Percentiles rank a stretch among this genome's conserved stretches.
Evolutionary conservation across 1,139 yeast species (phyloP).

Genomic region (Taphrina communis): DNA sequence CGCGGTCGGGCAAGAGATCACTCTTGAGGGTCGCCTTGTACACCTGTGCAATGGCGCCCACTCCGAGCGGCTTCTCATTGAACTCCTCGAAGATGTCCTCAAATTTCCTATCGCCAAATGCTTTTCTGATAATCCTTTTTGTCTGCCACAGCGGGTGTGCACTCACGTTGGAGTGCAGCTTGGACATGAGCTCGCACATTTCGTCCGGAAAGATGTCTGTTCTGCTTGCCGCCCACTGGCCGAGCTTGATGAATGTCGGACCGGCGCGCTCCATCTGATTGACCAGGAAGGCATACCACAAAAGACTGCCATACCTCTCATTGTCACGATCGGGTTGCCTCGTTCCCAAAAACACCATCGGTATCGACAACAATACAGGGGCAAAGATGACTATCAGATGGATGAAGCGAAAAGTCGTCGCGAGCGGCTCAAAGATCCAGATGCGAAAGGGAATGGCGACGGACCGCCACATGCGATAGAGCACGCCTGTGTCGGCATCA

Average conservation of each 20-base stretch:
- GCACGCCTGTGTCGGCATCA: slow-evolving; percentile 8
- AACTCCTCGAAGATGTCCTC: slow-evolving; percentile 86
- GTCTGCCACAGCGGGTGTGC: slow-evolving; percentile 73
- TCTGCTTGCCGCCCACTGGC: slow-evolving; percentile 99
- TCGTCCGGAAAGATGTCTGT: slow-evolving; percentile 86
- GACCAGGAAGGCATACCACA: slow-evolving; percentile 75
- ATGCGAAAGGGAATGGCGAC: slow-evolving; percentile 32
- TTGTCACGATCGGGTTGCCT: slow-evolving; percentile 52
- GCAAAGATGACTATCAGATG: slow-evolving; percentile 70
- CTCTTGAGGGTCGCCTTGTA: slow-evolving; percentile 68
- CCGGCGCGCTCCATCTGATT: slow-evolving; percentile 83
- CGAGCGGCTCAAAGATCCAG: slow-evolving; percentile 62
- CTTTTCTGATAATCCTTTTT: slow-evolving; percentile 61
- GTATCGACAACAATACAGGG: slow-evolving; percentile 71
- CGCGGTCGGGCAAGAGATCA: slow-evolving; percentile 31
- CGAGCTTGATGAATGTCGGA: slow-evolving; percentile 90
- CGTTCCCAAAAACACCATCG: slow-evolving; percentile 69
- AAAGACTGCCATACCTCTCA: slow-evolving; percentile 64
- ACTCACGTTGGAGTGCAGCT: slow-evolving; percentile 80
- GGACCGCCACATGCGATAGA: slow-evolving; percentile 23
- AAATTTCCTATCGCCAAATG: slow-evolving; percentile 66
- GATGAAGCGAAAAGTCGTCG: slow-evolving; percentile 69
- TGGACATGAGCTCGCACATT: slow-evolving; percentile 76
- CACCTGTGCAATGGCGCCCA: slow-evolving; percentile 95
- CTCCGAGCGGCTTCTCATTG: slow-evolving; percentile 77